phyloP scores from a whole-genome alignment of 1,284 basidiomycete genomes.

The Sanguinoderma infundibulare region DNA sequence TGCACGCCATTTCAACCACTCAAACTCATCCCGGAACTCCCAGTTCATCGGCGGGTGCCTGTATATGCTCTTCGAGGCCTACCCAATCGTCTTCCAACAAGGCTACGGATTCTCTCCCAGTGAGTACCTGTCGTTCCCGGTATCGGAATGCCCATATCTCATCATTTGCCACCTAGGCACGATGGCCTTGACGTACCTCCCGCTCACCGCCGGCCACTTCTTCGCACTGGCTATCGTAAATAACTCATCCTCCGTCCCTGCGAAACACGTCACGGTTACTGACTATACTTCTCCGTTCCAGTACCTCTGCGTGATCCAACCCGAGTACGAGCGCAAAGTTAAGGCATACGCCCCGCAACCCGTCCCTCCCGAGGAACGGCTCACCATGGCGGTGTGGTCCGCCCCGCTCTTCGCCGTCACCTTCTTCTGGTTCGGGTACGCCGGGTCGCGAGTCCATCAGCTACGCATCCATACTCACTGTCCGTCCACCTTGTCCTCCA shows the following conservation, averaged over 20 bases:
- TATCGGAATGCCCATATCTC: conserved; percentile 31
- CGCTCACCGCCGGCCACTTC: conserved; percentile 58
- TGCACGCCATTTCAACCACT: not conserved
- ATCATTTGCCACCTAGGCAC: conserved; percentile 32
- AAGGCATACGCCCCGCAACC: conserved; percentile 52
- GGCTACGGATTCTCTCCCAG: conserved; percentile 52
- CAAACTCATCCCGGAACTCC: conserved; percentile 9
- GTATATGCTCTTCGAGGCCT: conserved; percentile 65
- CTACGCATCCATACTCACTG: not conserved
- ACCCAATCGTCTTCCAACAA: conserved; percentile 58
- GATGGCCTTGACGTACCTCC: conserved; percentile 58
- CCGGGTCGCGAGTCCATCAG: not conserved
- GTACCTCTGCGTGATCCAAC: conserved; percentile 57
- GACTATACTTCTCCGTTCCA: not conserved
- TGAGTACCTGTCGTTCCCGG: not conserved
- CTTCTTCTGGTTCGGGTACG: conserved; percentile 68
- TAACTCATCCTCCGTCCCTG: too few relatives aligned
- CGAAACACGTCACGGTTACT: too few relatives aligned
- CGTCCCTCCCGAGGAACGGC: conserved; percentile 70
- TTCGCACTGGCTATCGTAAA: conserved; percentile 37
- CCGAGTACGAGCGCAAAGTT: conserved; percentile 51
- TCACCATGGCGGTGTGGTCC: conserved; percentile 58
- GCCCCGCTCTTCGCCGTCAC: conserved; percentile 60
- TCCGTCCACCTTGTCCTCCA: not conserved
- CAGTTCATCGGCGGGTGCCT: conserved; percentile 67